phyloP scores from a whole-genome alignment of 2,329 filamentous ascomycete species.

The Coniochaeta sp. region DNA sequence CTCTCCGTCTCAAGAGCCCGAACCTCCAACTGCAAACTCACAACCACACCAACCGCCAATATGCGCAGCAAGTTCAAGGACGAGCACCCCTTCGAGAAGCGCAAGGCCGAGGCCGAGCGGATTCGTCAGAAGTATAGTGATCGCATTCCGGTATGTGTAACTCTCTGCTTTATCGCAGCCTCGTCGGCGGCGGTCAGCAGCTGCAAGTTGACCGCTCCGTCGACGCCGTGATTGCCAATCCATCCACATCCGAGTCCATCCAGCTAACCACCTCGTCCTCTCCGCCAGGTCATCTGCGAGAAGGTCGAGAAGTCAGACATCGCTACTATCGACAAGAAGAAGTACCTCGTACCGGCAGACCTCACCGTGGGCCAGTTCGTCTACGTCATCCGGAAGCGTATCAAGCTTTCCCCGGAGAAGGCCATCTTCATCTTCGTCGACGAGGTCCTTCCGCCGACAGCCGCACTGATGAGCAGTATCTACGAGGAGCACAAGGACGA shows the following conservation, averaged over 20 bases:
- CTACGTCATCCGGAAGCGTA: slow-evolving; percentile 99
- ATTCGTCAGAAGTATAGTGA: slow-evolving; percentile 99
- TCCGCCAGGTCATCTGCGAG: slow-evolving; percentile 86
- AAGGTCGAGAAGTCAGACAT: slow-evolving; percentile 99
- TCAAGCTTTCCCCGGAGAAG: slow-evolving; percentile 99
- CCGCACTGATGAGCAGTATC: slow-evolving; percentile 97
- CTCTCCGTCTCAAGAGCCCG: too few species aligned
- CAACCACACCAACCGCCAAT: slow-evolving; percentile 36
- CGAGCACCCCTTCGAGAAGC: slow-evolving; percentile 99
- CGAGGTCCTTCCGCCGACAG: slow-evolving; percentile 92
- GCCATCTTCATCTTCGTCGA: slow-evolving; percentile 99
- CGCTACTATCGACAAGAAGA: slow-evolving; percentile 99
- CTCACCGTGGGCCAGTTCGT: slow-evolving; percentile 97
- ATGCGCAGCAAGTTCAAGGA: slow-evolving; percentile 99
- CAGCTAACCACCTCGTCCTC: slow-evolving; percentile 15
- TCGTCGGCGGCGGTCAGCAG: background rate
- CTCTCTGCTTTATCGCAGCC: slow-evolving; percentile 6
- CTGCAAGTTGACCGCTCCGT: background rate
- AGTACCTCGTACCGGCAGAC: slow-evolving; percentile 96
- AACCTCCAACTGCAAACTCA: slow-evolving; percentile 9
- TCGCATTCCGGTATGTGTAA: slow-evolving; percentile 78
- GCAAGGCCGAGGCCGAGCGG: slow-evolving; percentile 98
- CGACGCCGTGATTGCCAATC: background rate
- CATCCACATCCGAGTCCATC: background rate
- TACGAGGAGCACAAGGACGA: slow-evolving; percentile 98